phyloP scores from a whole-genome alignment of 352 stramenopile species.

The Phytophthora fragariaefolia region DNA sequence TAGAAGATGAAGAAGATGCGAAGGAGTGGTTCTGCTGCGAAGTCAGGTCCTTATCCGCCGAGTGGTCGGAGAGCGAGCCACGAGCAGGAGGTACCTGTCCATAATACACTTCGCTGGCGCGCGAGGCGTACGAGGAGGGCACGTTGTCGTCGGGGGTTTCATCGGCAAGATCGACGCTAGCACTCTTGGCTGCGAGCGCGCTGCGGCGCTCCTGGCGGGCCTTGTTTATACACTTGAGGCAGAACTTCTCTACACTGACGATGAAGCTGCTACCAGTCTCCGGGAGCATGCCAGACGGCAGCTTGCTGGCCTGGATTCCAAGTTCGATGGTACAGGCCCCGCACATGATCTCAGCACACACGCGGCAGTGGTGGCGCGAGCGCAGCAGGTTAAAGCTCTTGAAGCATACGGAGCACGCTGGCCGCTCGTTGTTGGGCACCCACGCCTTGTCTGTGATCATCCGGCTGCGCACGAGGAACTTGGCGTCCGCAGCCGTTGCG shows the following conservation, averaged over 20 bases:
- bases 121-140: constrained; percentile 33
- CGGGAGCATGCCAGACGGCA: constrained; percentile 61
- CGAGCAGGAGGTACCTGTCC: constrained; percentile 32
- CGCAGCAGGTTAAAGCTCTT: constrained; percentile 81
- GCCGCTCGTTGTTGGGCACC: constrained; percentile 72
- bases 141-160: constrained; percentile 31
- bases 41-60: constrained; percentile 26
- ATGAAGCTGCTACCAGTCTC: constrained; percentile 60
- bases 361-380: constrained; percentile 80
- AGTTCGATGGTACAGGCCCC: constrained; percentile 72
- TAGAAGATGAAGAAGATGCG: constrained; percentile 54
- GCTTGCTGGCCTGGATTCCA: constrained; percentile 55
- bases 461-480: constrained; percentile 62
- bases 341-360: constrained; percentile 88
- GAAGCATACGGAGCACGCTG: constrained; percentile 77
- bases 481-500: constrained; percentile 60
- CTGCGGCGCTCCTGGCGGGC: constrained; percentile 61
- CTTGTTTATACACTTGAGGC: constrained; percentile 81
- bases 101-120: constrained; percentile 43
- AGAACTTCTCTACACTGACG: constrained; percentile 84
- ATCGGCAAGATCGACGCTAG: constrained; percentile 22
- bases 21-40: constrained; percentile 45
- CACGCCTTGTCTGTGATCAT: constrained; percentile 74
- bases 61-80: constrained; percentile 43
- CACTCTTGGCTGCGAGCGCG: constrained; percentile 31